These are phyloP conservation scores for Teratosphaeria gauchensis DNA, from an alignment of 2,329 filamentous ascomycete genomes.

Conservation along the genomic window DNA sequence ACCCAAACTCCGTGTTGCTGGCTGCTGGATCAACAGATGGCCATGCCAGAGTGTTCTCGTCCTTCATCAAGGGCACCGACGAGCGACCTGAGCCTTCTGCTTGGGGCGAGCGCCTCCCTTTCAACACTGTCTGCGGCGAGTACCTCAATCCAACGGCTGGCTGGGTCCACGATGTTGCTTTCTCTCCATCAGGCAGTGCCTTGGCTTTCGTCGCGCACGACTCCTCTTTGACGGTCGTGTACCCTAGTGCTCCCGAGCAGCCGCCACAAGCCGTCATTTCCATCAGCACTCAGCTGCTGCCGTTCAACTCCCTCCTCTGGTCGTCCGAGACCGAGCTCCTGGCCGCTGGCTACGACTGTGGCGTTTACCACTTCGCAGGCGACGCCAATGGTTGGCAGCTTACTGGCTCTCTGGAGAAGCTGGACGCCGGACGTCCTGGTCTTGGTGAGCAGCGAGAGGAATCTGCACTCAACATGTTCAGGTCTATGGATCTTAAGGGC, in stretches of 20 bases:
- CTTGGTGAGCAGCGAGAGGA: slow-evolving; percentile 61
- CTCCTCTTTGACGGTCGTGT: slow-evolving; percentile 92
- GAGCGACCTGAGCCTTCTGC: slow-evolving; percentile 72
- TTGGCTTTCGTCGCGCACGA: slow-evolving; percentile 92
- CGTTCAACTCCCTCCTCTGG: slow-evolving; percentile 90
- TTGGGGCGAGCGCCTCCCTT: slow-evolving; percentile 92
- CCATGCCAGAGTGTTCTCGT: slow-evolving; percentile 87
- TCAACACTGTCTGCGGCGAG: slow-evolving; percentile 97
- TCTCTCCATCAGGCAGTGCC: slow-evolving; percentile 86
- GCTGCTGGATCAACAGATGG: slow-evolving; percentile 96
- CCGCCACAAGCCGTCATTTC: slow-evolving; percentile 83
- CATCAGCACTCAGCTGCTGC: slow-evolving; percentile 79
- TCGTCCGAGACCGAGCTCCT: slow-evolving; percentile 86
- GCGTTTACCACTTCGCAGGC: slow-evolving; percentile 83
- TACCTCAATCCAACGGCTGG: slow-evolving; percentile 92
- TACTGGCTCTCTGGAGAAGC: slow-evolving; percentile 66
- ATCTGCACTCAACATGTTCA: slow-evolving; percentile 94
- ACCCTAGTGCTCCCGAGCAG: slow-evolving; percentile 83
- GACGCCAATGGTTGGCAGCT: slow-evolving; percentile 71
- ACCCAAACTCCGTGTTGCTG: slow-evolving; percentile 91
- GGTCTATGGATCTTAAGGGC: slow-evolving; percentile 96
- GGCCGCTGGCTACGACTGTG: slow-evolving; percentile 79
- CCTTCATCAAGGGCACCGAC: slow-evolving; percentile 93
- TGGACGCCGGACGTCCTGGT: slow-evolving; percentile 27
- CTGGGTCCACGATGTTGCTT: slow-evolving; percentile 89